Evolutionary conservation across 352 stramenopile genomes (phyloP).

Genomic region (Globisporangium heterothallicum): DNA sequence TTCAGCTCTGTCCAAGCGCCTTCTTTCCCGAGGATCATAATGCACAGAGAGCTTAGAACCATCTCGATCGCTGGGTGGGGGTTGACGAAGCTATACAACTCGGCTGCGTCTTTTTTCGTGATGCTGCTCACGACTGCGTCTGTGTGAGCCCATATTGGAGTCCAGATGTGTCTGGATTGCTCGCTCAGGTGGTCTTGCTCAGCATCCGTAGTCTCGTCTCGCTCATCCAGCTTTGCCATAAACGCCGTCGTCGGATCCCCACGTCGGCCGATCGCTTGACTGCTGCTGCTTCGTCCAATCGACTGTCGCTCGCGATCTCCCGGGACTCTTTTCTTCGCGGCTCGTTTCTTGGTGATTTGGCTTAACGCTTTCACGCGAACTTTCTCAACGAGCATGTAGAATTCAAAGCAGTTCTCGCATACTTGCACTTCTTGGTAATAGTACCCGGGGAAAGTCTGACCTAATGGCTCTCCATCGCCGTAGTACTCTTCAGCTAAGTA

Average conservation of each 20-base stretch:
- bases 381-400: slow-evolving; percentile 75
- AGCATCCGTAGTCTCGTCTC: background rate
- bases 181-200: background rate
- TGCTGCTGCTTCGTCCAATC: background rate
- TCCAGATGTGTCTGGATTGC: slow-evolving; percentile 23
- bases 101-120: slow-evolving; percentile 65
- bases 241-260: background rate
- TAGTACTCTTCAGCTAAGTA: slow-evolving; percentile 76
- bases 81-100: slow-evolving; percentile 78
- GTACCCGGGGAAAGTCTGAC: slow-evolving; percentile 70
- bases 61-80: slow-evolving; percentile 74
- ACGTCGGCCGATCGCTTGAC: too few relatives aligned
- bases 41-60: slow-evolving; percentile 55
- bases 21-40: slow-evolving; percentile 44
- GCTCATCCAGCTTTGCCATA: slow-evolving; percentile 1
- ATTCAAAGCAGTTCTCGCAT: slow-evolving; percentile 69
- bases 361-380: slow-evolving; percentile 62
- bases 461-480: slow-evolving; percentile 67
- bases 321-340: background rate
- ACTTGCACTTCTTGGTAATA: slow-evolving; percentile 83
- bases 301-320: background rate
- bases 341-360: slow-evolving; percentile 25
- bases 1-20: slow-evolving; percentile 43
- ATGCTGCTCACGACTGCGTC: slow-evolving; percentile 18
- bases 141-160: slow-evolving; percentile 32